Base-by-base conservation (phyloP, 805 yeast genomes). In the Wickerhamiella brachini region DNA sequence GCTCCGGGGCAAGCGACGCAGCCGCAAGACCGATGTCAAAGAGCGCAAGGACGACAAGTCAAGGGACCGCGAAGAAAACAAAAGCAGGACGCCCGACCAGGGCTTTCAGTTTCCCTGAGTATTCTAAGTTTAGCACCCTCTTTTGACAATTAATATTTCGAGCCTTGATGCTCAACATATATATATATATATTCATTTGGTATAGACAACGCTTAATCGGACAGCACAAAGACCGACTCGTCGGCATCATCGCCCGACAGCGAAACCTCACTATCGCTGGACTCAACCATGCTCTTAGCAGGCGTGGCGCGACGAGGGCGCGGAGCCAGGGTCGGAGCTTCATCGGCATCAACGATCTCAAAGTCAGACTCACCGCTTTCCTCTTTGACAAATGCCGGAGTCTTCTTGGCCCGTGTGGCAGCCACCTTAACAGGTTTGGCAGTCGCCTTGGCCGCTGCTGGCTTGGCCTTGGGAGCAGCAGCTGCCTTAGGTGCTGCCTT, bases 1-100 rank as follows among this genome's bases (percentile, higher is more conserved):
- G 10, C 53, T 67, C 21, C 41, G 66, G 13, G 67, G 67, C 6
- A 57, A 61, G 23, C 51, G 61, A 9, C 52, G 51, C 9, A 55
- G 55, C 9, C 57, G 44, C 22, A 46, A 60, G 18, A 53, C 54
- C 22, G 56, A 55, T 13, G 56, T 54, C 49, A 52, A 55, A 45
- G 42, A 54, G 55, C 44, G 50, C 44, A 17, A 49, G 48, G 31
- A 48, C 48, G 43, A 44, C 26, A 18, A 29, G 15, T 12, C 12
- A 12, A 34, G 17, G 38, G 45, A 39, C 26, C 39, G 47, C 29
- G 23, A 41, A 13, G 41, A 39, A 8, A 22, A 39, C 38, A 48
- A 41, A 18, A 23, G 23, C 10, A 20, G 24, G 34, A 29, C 34
- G 9, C 9, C 41, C 20, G 41, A 17, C 41, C 41, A 37, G 18